Conservation (phyloP, 257 asterid species). For the Solanum appendiculatum region DNA sequence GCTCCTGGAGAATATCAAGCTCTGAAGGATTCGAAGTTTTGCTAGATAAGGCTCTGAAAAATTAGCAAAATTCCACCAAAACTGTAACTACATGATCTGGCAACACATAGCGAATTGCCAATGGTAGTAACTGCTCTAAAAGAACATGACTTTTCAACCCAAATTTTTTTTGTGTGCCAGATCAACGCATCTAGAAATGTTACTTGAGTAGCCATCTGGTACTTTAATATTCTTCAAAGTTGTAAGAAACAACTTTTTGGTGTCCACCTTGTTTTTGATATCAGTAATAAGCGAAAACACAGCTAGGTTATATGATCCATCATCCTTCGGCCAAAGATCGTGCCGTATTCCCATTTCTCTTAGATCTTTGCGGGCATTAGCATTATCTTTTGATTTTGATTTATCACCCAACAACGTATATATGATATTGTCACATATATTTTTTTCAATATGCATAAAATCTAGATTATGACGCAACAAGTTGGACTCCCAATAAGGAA, state of each 20-base stretch:
- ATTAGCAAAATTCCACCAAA: background rate
- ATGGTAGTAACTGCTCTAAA: no score
- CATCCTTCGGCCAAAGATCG: background rate
- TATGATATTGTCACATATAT: background rate
- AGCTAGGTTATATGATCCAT: background rate
- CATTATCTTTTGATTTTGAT: no score
- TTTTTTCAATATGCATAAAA: background rate
- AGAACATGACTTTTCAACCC: background rate
- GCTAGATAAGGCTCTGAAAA: background rate
- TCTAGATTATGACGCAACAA: background rate
- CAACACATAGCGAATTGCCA: background rate
- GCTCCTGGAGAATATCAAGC: background rate
- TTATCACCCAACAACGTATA: no score
- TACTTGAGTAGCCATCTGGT: background rate
- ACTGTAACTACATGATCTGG: background rate
- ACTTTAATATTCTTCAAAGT: background rate
- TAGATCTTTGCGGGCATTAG: background rate
- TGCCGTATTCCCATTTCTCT: background rate
- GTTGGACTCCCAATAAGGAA: no score
- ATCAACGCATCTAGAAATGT: background rate
- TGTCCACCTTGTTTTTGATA: background rate
- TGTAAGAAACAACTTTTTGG: background rate
- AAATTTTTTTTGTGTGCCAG: background rate
- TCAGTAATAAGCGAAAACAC: no score
- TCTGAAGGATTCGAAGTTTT: background rate